phyloP scores from a whole-genome alignment of 495 filamentous ascomycete species.

The Beverwykella pulmonaria region DNA sequence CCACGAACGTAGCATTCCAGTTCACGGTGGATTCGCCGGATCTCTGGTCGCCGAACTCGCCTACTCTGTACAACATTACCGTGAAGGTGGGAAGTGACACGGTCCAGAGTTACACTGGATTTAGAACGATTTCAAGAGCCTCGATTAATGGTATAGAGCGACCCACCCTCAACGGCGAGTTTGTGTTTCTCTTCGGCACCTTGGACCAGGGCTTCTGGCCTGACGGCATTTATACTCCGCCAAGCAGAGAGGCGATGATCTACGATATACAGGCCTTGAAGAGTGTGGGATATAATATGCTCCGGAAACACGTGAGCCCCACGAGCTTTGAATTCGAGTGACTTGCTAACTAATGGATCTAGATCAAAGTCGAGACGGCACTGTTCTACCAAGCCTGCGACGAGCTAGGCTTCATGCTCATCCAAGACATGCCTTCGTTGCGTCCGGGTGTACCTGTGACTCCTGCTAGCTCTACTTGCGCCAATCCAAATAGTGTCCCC shows the following conservation, averaged over 20 bases:
- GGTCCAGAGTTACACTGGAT: conserved; percentile 66
- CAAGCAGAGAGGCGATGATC: conserved; percentile 64
- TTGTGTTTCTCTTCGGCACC: conserved; percentile 66
- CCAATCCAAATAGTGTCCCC: neutral
- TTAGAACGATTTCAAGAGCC: conserved; percentile 61
- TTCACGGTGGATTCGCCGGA: conserved; percentile 56
- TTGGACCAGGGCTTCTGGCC: conserved; percentile 73
- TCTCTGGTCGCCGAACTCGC: conserved; percentile 64
- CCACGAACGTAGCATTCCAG: conserved; percentile 44
- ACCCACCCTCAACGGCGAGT: conserved; percentile 64
- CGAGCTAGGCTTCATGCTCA: conserved; percentile 62
- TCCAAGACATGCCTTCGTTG: conserved; percentile 70
- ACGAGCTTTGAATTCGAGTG: neutral
- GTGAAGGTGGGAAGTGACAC: conserved; percentile 59
- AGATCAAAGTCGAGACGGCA: conserved; percentile 70
- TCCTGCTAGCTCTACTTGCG: neutral
- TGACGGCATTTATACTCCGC: conserved; percentile 64
- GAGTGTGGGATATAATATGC: conserved; percentile 65
- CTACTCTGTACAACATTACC: conserved; percentile 63
- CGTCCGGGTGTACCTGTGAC: conserved; percentile 34
- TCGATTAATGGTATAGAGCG: conserved; percentile 61
- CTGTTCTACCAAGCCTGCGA: conserved; percentile 71
- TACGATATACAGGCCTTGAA: conserved; percentile 65
- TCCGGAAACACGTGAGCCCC: conserved; percentile 64
- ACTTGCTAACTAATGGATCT: conserved; percentile 1